Evolutionary conservation across 2,329 filamentous ascomycete species (phyloP).

Genomic region (Aaosphaeria arxii): DNA sequence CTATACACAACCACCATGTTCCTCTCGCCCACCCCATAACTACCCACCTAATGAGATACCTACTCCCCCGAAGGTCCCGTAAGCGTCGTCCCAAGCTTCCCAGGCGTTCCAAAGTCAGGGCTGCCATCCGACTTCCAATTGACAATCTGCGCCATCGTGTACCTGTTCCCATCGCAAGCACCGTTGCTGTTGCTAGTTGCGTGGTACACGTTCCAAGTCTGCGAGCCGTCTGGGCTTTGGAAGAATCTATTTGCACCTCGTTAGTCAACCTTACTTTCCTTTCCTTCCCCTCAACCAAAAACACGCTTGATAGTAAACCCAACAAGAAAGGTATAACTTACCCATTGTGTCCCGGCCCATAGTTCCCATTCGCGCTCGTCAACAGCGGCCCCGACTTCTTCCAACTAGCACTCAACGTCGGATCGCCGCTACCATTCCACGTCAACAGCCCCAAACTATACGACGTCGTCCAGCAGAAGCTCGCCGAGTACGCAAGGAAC

Average conservation of each 20-base stretch:
- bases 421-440: slow-evolving; percentile 51
- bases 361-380: slow-evolving; percentile 54
- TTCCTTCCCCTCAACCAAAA: too few relatives aligned
- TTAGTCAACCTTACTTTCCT: background rate
- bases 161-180: slow-evolving; percentile 53
- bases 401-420: slow-evolving; percentile 46
- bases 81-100: slow-evolving; percentile 25
- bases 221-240: slow-evolving; percentile 51
- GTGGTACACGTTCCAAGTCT: slow-evolving; percentile 58
- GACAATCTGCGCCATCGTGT: slow-evolving; percentile 53
- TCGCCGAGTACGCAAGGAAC: slow-evolving; percentile 54
- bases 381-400: slow-evolving; percentile 54
- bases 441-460: slow-evolving; percentile 55
- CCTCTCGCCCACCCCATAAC: too few relatives aligned
- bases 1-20: too few relatives aligned
- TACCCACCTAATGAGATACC: too few relatives aligned
- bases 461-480: slow-evolving; percentile 55
- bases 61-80: slow-evolving; percentile 36
- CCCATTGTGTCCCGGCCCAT: slow-evolving; percentile 55
- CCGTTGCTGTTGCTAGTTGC: slow-evolving; percentile 50
- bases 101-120: slow-evolving; percentile 49
- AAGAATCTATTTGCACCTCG: slow-evolving; percentile 46
- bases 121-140: slow-evolving; percentile 51
- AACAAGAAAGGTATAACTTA: slow-evolving; percentile 6
- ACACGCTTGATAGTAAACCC: too few relatives aligned